Base-by-base conservation (phyloP, 257 asterid species). In the Nicotiana attenuata region DNA sequence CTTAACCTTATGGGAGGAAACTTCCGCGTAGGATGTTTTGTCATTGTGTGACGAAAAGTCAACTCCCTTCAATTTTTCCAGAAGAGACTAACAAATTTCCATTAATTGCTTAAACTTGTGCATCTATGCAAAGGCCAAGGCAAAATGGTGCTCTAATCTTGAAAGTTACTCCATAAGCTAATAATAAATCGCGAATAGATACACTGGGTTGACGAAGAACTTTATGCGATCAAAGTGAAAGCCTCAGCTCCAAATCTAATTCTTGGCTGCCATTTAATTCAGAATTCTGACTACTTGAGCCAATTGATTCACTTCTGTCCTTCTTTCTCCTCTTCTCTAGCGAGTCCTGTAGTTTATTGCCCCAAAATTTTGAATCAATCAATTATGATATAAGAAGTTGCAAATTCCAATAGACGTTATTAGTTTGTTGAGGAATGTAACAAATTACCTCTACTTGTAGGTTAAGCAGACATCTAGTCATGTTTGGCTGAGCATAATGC, bases 221-320 rank as follows among this genome's bases (percentile, higher is more conserved):
- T 0, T 26, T 14, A 17, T 20, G 2, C 22, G 4, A 65, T 52
- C 29, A 84, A 75, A 84, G 83, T 77, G 87, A 87, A 53, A 89
- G 87, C 86, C 97, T 91, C 85, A 94, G 96, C 92, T 94, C 98
- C 95, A 94, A 92, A 89, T 94, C 98, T 81, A 93, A 83, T 15
- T 93, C 97, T 84, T 90, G 90, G 6, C 89, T 65, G 82, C 84
- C 87, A 69, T 86, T 87, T 14, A 92, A 86, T 80, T 89, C 97
- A 16, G 91, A 87, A 60, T 89, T 83, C 66, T 82, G 89, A 81
- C 85, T 84, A 77, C 86, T 85, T 17, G 91, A 85, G 2, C 88
- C 90, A 81, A 67, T 78, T 19, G 90, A 82, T 19, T 85, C 88
- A 68, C 84, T 84, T 80, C 85, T 61, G 35, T 84, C 91, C 78